Evolutionary conservation across 768 basidiomycete genomes (phyloP), one percentile per base, ranked within the genome.

Genomic region (Rhizopogon sp.): DNA sequence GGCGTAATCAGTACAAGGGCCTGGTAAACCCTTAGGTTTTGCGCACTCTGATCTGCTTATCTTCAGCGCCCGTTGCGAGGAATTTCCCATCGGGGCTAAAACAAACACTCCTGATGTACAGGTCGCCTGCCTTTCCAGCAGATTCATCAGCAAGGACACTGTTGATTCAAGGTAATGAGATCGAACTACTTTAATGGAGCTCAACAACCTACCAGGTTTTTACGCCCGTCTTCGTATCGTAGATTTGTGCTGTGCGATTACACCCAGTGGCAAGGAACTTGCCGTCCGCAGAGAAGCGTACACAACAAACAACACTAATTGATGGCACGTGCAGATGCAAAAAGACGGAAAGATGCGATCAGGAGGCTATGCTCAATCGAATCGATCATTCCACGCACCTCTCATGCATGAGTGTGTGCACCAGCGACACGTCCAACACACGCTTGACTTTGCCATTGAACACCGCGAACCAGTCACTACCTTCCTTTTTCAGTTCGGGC

Each of bases 211-310:
- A 93, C 94, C 88, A 93, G 31, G 87, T 87, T 73, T 91, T 93
- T 0, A 65, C 68, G 6, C 95, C 95, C 0, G 90, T 88, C 72
- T 89, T 89, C 28, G 88, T 89, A 66, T 98, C 93, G 68, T 90
- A 98, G 54, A 98, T 94, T 70, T 97, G 94, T 17, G 94, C 93
- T 0, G 93, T 92, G 41, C 92, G 80, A 72, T 98, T 98, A 73
- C 95, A 98, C 3, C 69, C 69, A 16, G 70, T 68, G 17, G 70
- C 69, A 16, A 70, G 71, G 28, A 68, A 39, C 3, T 61, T 62
- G 8, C 62, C 71, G 55, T 70, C 69, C 3, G 58, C 29, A 39
- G 69, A 72, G 54, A 70, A 72, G 16, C 62, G 69, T 6, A 71
- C 60, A 22, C 59, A 72, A 49, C 67, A 70, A 35, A 70, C 62